Evolutionary conservation across 2,329 filamentous ascomycete species (phyloP), one percentile per base, ranked within the genome.

Genomic region (Shiraia sp.): DNA sequence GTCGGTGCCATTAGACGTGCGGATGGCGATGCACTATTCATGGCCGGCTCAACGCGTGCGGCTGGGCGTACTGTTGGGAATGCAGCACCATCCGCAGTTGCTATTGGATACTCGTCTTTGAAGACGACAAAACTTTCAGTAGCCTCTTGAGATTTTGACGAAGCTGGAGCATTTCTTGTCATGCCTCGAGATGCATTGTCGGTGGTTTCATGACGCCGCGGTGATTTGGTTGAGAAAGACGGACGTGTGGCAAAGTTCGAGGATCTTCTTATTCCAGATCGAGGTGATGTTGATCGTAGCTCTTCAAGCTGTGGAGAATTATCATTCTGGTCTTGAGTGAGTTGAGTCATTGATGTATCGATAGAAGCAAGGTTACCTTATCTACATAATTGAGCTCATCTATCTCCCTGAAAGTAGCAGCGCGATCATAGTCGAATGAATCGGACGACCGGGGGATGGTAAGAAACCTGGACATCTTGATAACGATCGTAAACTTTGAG

Each of bases 401-500:
- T 24, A 49, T 29, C 10, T 49, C 42, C 14, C 35, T 23, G 6
- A 43, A 10, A 2, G 42, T 41, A 7, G 25, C 36, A 3, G 42
- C 38, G 14, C 36, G 42, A 23, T 49, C 42, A 30, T 40, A 38
- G 14, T 45, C 36, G 12, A 43, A 12, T 1, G 42, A 43, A 22
- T 45, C 42, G 1, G 39, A 45, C 10, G 47, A 49, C 8, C 42
- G 39, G 4, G 32, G 25, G 12, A 42, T 10, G 14, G 25, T n/a
- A 10, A 27, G 19, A 5, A 38, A 23, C 13, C 16, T 22, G 8
- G 19, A 22, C 19, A 22, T 22, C 19, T 22, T 8, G 19, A 22
- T 8, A 8, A 5, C 19, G 19, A 22, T n/a, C n/a, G n/a, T n/a
- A n/a, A n/a, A n/a, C n/a, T n/a, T n/a, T n/a, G n/a, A n/a, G n/a